Percentiles rank a stretch among this genome's conserved stretches.
Evolutionary conservation across 169 alveolate genomes (phyloP).

Genomic region (Plasmodium relictum): DNA sequence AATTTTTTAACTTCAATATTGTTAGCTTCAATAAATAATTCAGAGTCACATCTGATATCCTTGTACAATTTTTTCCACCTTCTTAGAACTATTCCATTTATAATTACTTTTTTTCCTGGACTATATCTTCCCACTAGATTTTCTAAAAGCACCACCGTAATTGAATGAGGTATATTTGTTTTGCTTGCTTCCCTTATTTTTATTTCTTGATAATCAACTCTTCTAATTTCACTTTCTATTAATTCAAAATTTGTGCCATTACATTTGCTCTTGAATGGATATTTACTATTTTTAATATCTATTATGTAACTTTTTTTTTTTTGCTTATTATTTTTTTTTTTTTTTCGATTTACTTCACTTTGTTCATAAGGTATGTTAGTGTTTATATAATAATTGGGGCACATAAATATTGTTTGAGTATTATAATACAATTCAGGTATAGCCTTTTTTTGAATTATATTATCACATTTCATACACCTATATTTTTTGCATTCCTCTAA

Average conservation of each 20-base stretch:
- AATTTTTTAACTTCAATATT: slow-evolving; percentile 76
- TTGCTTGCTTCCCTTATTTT: slow-evolving; percentile 45
- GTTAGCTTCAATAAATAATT: slow-evolving; percentile 81
- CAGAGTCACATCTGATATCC: slow-evolving; percentile 82
- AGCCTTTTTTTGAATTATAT: slow-evolving; percentile 78
- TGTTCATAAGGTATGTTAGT: slow-evolving; percentile 15
- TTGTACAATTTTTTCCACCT: slow-evolving; percentile 79
- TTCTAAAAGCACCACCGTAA: slow-evolving; percentile 82
- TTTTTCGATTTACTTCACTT: neutral
- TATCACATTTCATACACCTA: slow-evolving; percentile 79
- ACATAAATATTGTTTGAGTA: slow-evolving; percentile 59
- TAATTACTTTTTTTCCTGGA: slow-evolving; percentile 84
- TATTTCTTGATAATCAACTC: slow-evolving; percentile 84
- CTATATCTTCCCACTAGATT: slow-evolving; percentile 82
- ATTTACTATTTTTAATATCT: neutral
- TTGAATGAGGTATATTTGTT: slow-evolving; percentile 78
- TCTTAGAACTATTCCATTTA: slow-evolving; percentile 78
- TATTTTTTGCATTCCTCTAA: slow-evolving; percentile 83
- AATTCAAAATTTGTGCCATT: slow-evolving; percentile 70
- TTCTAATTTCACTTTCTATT: slow-evolving; percentile 53
- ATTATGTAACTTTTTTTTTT: too few relatives aligned
- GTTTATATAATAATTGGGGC: slow-evolving; percentile 42
- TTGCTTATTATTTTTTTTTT: neutral
- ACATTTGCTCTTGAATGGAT: slow-evolving; percentile 41
- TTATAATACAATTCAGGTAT: slow-evolving; percentile 80